Evolutionary conservation across 257 asterid genomes (phyloP), one percentile per base, ranked within the genome.

Genomic region (Schizonepeta tenuifolia): DNA sequence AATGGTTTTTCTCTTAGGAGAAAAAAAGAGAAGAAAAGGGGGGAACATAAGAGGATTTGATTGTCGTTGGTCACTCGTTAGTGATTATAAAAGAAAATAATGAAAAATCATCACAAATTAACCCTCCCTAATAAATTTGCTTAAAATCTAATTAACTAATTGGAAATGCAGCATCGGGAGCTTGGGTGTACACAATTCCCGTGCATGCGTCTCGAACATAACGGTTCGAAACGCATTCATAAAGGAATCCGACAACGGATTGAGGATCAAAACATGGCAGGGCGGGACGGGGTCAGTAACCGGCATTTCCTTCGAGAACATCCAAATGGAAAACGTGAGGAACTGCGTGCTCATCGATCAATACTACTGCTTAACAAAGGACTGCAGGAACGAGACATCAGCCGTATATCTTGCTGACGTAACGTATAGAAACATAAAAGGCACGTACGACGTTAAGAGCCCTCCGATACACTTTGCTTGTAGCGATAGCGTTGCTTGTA

Each of bases 391-490:
- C 63, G 82, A 95, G 75, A 95, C 99, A 0, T 83, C 98, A 0
- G 98, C 98, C 0, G 97, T 92, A 2, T 84, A 82, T 77, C 82
- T 95, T 9, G 50, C 83, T 0, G 96, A 87, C 28, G 90, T 95
- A 0, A 73, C 90, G 0, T 95, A 70, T 69, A 75, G 74, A 65
- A 95, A 90, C 94, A 87, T 95, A 51, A 95, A 92, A 76, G 99
- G 99, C 15, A 92, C 98, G 7, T 95, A 95, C 57, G 98, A 95
- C 46, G 97, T 90, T 2, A 60, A 88, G 33, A 88, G 74, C 73
- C 96, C 98, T 1, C 99, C 99, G 0, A 92, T 95, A 53, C 99
- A 95, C 83, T 95, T 95, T 14, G 98, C 99, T 1, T 95, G 98
- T 33, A 95, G 99, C 35, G 98, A 95, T 49, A 80, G 77, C 3